Evolutionary conservation across 2,329 filamentous ascomycete genomes (phyloP).

Genomic region (Diaporthe ilicicola): DNA sequence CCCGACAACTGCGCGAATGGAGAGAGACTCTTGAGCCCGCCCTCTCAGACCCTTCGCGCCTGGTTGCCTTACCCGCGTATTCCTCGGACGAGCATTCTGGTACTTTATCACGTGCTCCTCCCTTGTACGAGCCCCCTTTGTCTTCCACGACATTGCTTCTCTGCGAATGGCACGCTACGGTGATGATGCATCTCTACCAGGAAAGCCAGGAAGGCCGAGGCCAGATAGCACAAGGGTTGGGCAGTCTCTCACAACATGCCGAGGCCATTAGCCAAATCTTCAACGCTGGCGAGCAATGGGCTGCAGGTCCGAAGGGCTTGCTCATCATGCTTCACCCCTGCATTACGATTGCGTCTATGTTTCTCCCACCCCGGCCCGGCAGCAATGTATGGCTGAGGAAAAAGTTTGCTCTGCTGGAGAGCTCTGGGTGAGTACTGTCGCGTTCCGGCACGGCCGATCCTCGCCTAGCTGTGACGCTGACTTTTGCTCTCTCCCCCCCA

Average conservation of each 20-base stretch:
- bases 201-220: conserved; percentile 65
- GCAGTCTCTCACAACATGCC: conserved; percentile 66
- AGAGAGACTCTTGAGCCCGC: conserved; percentile 66
- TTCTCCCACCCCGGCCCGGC: conserved; percentile 77
- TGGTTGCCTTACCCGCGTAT: conserved; percentile 63
- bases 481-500: background rate
- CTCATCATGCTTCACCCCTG: conserved; percentile 78
- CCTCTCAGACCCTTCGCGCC: conserved; percentile 68
- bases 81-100: conserved; percentile 75
- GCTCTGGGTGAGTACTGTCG: conserved; percentile 71
- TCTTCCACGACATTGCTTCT: conserved; percentile 79
- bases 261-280: conserved; percentile 80
- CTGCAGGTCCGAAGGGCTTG: conserved; percentile 73
- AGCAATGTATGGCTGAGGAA: conserved; percentile 82
- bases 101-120: conserved; percentile 61
- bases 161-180: conserved; percentile 81
- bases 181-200: conserved; percentile 83
- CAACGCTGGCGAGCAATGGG: conserved; percentile 79
- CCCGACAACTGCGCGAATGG: conserved; percentile 55
- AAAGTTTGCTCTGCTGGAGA: conserved; percentile 82
- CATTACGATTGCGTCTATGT: conserved; percentile 79
- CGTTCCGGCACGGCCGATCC: background rate
- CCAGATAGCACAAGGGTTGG: conserved; percentile 62
- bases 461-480: background rate
- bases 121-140: conserved; percentile 74